phyloP scores from a whole-genome alignment of 2,329 filamentous ascomycete species.

The Ophiostoma ips region DNA sequence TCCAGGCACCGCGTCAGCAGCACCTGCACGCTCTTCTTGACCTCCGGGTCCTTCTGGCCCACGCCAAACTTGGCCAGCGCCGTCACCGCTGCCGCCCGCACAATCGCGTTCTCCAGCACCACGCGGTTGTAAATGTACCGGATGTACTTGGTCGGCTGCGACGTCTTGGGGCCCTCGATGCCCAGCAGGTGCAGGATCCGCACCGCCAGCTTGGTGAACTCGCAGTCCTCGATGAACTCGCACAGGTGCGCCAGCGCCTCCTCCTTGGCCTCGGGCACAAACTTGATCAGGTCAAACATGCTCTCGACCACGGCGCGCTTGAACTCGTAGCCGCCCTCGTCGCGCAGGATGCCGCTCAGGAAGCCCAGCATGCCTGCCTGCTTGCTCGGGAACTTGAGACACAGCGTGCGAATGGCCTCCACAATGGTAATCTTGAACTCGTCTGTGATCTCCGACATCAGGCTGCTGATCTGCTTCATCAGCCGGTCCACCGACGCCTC shows the following conservation, averaged over 20 bases:
- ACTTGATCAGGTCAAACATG: conserved; percentile 99
- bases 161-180: conserved; percentile 85
- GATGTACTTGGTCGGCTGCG: conserved; percentile 95
- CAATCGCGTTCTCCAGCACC: conserved; percentile 91
- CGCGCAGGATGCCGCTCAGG: conserved; percentile 88
- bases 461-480: conserved; percentile 96
- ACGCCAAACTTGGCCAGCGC: conserved; percentile 95
- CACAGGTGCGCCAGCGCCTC: conserved; percentile 85
- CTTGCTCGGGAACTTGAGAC: conserved; percentile 95
- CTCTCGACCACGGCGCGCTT: conserved; percentile 96
- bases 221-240: conserved; percentile 98
- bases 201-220: conserved; percentile 95
- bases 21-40: conserved; percentile 90
- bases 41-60: conserved; percentile 87
- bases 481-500: conserved; percentile 91
- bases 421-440: conserved; percentile 99
- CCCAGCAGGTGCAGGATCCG: conserved; percentile 89
- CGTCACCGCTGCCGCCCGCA: conserved; percentile 87
- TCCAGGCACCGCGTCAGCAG: conserved; percentile 87
- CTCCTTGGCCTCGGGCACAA: conserved; percentile 76
- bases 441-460: conserved; percentile 98
- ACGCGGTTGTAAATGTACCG: conserved; percentile 99
- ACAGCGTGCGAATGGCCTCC: conserved; percentile 90
- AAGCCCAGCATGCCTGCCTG: conserved; percentile 96
- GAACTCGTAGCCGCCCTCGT: conserved; percentile 97